phyloP scores from a whole-genome alignment of 768 basidiomycete genomes.

The Russula dissimulans region DNA sequence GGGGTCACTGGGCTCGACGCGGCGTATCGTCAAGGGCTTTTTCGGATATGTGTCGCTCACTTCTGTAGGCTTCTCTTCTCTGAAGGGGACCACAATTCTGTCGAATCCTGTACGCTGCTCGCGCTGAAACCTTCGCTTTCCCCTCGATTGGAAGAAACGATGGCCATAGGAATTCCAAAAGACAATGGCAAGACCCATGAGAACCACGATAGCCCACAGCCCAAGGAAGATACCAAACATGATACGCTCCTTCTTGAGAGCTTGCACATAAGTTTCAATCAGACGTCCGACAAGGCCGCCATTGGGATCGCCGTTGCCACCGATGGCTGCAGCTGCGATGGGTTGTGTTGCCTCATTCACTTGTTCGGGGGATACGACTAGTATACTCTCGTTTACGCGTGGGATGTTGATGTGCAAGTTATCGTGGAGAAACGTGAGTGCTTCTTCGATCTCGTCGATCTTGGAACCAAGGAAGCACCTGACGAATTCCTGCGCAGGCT shows the following conservation, averaged over 20 bases:
- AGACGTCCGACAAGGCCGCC: conserved; percentile 64
- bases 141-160: conserved; percentile 33
- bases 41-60: conserved; percentile 26
- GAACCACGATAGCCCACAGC: conserved; percentile 74
- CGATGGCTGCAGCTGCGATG: conserved; percentile 76
- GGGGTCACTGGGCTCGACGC: conserved; percentile 42
- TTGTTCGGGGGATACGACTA: conserved; percentile 63
- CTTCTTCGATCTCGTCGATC: conserved; percentile 76
- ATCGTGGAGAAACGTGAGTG: conserved; percentile 84
- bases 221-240: conserved; percentile 79
- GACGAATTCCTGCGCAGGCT: conserved; percentile 79
- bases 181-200: conserved; percentile 66
- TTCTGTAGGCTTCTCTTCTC: conserved; percentile 19
- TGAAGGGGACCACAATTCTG: conserved; percentile 17
- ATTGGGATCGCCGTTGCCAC: conserved; percentile 37
- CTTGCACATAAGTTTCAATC: conserved; percentile 60
- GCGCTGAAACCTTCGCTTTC: conserved; percentile 29
- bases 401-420: conserved; percentile 79
- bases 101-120: conserved; percentile 21
- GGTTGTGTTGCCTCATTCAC: conserved; percentile 72
- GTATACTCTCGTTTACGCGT: conserved; percentile 59
- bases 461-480: conserved; percentile 88
- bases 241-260: conserved; percentile 70
- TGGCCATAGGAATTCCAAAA: conserved; percentile 64
- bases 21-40: conserved; percentile 12